Evolutionary conservation across 257 asterid genomes (phyloP), one percentile per base, ranked within the genome.

Genomic region (Solanum habrochaites): DNA sequence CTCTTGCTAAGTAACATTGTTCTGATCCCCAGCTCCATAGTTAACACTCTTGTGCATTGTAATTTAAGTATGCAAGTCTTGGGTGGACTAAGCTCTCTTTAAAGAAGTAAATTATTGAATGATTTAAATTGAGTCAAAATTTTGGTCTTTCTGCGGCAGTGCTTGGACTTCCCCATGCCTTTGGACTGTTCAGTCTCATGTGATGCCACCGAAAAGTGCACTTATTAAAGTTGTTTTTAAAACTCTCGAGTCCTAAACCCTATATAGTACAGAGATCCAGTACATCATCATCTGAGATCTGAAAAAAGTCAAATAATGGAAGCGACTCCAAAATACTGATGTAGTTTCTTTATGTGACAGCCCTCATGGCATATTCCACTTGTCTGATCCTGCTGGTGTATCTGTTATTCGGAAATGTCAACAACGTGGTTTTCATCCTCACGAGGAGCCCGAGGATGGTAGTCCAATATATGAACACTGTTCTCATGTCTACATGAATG

Each of bases 361-460:
- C 74, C 99, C 98, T 64, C 96, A 93, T 83, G 99, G 99, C 88
- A 97, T 97, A 88, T 97, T 96, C 89, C 98, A 96, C 94, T 95
- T 97, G 67, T 96, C 98, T 25, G 99, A 97, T 86, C 99, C 99
- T 4, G 89, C 98, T 66, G 99, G 99, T 27, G 94, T 96, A 81
- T 75, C 94, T 32, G 93, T 94, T 58, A 96, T 97, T 31, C 93
- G 95, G 45, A 92, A 90, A 88, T 97, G 99, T 89, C 94, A 95
- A 85, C 92, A 94, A 69, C 99, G 98, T 47, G 98, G 98, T 67
- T 97, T 97, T 90, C 99, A 97, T 92, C 99, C 99, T 83, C 99
- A 97, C 27, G 96, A 95, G 88, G 98, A 96, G 91, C 90, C 99
- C 0, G 97, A 95, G n/a, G 98, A 95, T 58, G 99, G 99, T 85